Evolutionary conservation across 1,284 basidiomycete species (phyloP).

Genomic region (Malassezia furfur): DNA sequence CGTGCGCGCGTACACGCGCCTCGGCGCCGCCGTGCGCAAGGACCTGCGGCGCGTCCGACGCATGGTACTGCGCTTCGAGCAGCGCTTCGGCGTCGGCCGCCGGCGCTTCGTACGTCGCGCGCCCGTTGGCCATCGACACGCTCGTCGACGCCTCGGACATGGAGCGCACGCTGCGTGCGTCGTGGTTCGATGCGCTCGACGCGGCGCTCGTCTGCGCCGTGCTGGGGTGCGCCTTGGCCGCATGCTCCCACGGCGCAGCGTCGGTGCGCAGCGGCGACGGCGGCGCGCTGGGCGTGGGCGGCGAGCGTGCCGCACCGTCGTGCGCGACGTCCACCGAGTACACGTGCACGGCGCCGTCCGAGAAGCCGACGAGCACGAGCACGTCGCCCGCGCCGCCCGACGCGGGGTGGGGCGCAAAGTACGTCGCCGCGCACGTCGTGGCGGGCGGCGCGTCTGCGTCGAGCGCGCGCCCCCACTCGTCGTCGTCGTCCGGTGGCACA

Average conservation of each 20-base stretch:
- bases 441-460: neutral
- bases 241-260: neutral
- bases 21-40: neutral
- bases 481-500: neutral
- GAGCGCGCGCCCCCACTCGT: neutral
- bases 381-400: neutral
- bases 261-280: neutral
- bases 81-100: conserved; percentile 9
- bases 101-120: neutral
- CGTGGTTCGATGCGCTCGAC: neutral
- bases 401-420: neutral
- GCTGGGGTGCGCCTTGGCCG: neutral
- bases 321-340: neutral
- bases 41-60: neutral
- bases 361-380: neutral
- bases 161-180: neutral
- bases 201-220: neutral
- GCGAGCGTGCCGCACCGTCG: neutral
- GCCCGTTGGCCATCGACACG: neutral
- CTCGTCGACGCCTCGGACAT: neutral
- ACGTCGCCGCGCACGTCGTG: neutral
- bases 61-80: conserved; percentile 11
- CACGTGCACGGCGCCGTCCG: conserved; percentile 5
- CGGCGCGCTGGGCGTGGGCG: neutral
- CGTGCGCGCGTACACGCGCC: neutral